Evolutionary conservation across 345 rosid species (phyloP).

Genomic region (Melastoma malabathricum): DNA sequence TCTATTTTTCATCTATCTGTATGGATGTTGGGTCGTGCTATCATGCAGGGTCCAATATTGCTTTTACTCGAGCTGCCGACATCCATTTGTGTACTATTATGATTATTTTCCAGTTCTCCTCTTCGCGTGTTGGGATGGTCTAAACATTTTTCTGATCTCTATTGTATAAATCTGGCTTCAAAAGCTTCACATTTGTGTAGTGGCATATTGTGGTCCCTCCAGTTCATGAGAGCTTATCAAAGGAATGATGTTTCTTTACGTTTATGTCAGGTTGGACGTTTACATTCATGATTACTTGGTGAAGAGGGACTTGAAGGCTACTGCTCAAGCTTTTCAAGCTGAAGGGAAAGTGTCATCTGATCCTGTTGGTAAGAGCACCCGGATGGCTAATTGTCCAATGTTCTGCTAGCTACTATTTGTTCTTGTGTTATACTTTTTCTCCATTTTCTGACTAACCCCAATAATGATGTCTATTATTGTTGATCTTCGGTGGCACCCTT

Average conservation of each 20-base stretch:
- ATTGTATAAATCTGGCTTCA: too few species aligned
- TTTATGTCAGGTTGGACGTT: conserved; percentile 73
- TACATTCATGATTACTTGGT: conserved; percentile 94
- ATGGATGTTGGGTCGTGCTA: too few species aligned
- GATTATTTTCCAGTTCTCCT: too few species aligned
- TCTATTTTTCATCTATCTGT: too few species aligned
- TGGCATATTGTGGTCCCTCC: too few species aligned
- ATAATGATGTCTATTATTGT: not conserved
- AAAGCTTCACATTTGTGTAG: too few species aligned
- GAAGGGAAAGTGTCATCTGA: conserved; percentile 97
- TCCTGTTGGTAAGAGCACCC: conserved; percentile 64
- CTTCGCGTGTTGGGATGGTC: too few species aligned
- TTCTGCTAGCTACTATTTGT: not conserved
- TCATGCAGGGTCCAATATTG: too few species aligned
- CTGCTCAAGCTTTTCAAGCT: conserved; percentile 96
- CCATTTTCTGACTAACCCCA: not conserved
- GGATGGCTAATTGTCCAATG: not conserved
- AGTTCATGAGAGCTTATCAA: not conserved
- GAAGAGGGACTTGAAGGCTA: conserved; percentile 85
- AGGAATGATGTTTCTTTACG: not conserved
- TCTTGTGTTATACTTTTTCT: not conserved
- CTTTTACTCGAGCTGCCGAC: too few species aligned
- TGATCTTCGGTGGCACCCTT: conserved; percentile 4
- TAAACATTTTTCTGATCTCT: too few species aligned
- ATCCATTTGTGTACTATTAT: too few species aligned